A percentile compares a stretch with the other conserved stretches of the same genome.
Evolutionary conservation across 495 filamentous ascomycete genomes (phyloP).

Genomic region (Neurospora pannonica): DNA sequence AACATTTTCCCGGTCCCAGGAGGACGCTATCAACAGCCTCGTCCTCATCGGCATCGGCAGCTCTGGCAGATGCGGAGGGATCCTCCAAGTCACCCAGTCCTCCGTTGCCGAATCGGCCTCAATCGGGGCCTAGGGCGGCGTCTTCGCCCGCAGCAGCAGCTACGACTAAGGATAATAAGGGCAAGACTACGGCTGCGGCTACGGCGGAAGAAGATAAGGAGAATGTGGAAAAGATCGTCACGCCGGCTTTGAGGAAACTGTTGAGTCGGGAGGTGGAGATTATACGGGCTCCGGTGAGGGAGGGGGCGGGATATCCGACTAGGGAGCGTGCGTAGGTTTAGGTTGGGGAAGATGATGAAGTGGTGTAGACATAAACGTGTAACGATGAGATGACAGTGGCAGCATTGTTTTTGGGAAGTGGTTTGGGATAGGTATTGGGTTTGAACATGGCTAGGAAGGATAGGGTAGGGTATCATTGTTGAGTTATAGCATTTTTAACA

Average conservation of each 20-base stretch:
- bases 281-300: slow-evolving; percentile 41
- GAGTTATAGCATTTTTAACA: not conserved
- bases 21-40: slow-evolving; percentile 19
- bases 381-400: not conserved
- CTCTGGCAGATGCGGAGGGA: not conserved
- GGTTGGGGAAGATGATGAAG: not conserved
- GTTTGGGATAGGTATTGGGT: not conserved
- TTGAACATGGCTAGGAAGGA: not conserved
- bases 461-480: not conserved
- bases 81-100: not conserved
- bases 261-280: slow-evolving; percentile 63
- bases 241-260: slow-evolving; percentile 66
- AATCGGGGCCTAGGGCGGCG: not conserved
- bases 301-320: slow-evolving; percentile 24
- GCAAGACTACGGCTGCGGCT: slow-evolving; percentile 6
- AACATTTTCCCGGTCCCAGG: slow-evolving; percentile 59
- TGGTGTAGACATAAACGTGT: not conserved
- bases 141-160: not conserved
- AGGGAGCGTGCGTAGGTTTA: not conserved
- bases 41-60: slow-evolving; percentile 5
- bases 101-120: not conserved
- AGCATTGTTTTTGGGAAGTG: not conserved
- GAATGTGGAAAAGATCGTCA: slow-evolving; percentile 55
- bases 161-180: slow-evolving; percentile 4
- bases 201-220: slow-evolving; percentile 23